These are phyloP conservation scores for Basipetospora sp. DNA, from an alignment of 2,329 filamentous ascomycete species.

Conservation along the genomic window DNA sequence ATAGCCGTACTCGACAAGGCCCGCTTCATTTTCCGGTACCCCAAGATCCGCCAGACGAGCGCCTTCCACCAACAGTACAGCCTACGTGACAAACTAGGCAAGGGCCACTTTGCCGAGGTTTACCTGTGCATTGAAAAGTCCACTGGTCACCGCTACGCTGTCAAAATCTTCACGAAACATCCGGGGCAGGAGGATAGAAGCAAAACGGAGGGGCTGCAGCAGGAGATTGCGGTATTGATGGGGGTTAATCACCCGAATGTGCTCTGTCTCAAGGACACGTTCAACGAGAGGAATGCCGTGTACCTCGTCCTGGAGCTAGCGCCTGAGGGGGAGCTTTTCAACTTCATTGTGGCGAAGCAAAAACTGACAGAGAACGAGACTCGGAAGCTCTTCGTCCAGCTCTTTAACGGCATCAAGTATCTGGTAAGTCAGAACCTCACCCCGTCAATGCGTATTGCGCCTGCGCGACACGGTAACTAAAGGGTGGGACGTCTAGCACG, in stretches of 20 bases:
- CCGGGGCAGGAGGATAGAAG: constrained; percentile 68
- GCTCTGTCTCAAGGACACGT: constrained; percentile 85
- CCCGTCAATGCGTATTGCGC: too few species aligned
- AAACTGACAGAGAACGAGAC: constrained; percentile 75
- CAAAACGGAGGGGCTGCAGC: constrained; percentile 73
- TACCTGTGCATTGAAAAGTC: constrained; percentile 79
- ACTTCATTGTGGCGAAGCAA: constrained; percentile 79
- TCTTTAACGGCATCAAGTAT: constrained; percentile 91
- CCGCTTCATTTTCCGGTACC: constrained; percentile 84
- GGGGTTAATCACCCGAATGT: constrained; percentile 90
- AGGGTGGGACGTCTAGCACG: constrained; percentile 47
- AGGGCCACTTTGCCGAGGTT: constrained; percentile 89
- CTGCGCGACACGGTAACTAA: background rate
- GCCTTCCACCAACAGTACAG: constrained; percentile 77
- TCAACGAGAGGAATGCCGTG: constrained; percentile 78
- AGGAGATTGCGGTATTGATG: constrained; percentile 94
- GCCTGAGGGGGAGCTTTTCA: constrained; percentile 87
- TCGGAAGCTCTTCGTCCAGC: constrained; percentile 73
- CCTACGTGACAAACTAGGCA: constrained; percentile 71
- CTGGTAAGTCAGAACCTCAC: constrained; percentile 45
- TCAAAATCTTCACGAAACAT: constrained; percentile 86
- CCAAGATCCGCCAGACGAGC: constrained; percentile 56
- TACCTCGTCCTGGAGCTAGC: constrained; percentile 86
- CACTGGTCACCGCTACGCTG: constrained; percentile 69
- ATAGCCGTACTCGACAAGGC: constrained; percentile 74